Evolutionary conservation across 1,284 basidiomycete genomes (phyloP), one percentile per base, ranked within the genome.

Genomic region (Spongispora temasekensis): DNA sequence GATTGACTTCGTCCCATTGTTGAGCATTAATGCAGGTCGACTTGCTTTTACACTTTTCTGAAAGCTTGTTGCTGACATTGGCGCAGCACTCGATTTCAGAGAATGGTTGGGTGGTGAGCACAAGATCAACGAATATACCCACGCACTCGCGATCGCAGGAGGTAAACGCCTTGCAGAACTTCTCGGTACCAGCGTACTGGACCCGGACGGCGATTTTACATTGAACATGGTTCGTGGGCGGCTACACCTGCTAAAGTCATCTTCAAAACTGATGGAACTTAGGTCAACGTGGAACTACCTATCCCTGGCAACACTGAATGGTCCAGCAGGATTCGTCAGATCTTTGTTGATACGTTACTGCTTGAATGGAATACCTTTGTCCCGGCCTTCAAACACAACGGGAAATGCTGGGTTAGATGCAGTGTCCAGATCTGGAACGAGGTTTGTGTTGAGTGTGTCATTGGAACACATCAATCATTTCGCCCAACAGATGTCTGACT

Each of bases 51-150:
- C 15, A 23, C 23, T 12, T 40, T 35, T 30, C 31, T 7, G 12
- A 3, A n/a, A 35, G 65, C 25, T 61, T 73, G 56, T 71, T 67
- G 32, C 62, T 71, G 44, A 73, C 28, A 17, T 50, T 54, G 4
- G 48, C 35, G 2, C 57, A 85, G 94, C 94, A 0, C 72, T 96
- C 10, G 82, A 89, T 50, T 96, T 95, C 77, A 83, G 94, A 28
- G 70, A 85, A 55, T 89, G 86, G 83, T 78, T 96, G 23, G 95
- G 94, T 1, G 95, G 95, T 2, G 95, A 97, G 75, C 77, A 83
- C 19, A 83, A 83, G 59, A 94, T 96, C 63, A 88, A 89, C 68
- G 79, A 77, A 5, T 94, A 96, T 74, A 93, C 86, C 67, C 89
- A 89, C 68, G 71, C 80, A 8, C 82, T 96, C 27, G 95, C 94